Evolutionary conservation across 2,329 filamentous ascomycete species (phyloP), one percentile per base, ranked within the genome.

Genomic region (Basipetospora sp.): DNA sequence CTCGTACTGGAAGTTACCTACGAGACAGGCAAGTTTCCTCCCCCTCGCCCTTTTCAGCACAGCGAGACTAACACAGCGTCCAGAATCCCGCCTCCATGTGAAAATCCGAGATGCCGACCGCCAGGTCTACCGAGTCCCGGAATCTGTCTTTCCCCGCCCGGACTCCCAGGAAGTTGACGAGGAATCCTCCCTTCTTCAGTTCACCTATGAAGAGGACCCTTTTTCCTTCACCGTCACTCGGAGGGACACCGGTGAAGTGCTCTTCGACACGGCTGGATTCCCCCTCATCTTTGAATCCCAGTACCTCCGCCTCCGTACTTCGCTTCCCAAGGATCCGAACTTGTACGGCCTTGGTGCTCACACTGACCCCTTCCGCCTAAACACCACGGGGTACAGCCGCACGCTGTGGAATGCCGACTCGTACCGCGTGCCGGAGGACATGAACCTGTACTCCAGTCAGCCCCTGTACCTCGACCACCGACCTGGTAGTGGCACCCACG

Each of bases 341-440:
- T 58, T 87, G 6, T 87, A 87, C 52, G 81, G 81, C 2, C 64
- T 86, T 4, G 81, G 81, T 25, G 81, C 86, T 55, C 76, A 83
- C 51, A 75, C 69, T 2, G 80, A 84, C 46, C 62, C 71, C 6
- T 72, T 82, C 50, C 67, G 67, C 32, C 59, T 84, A 38, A 72
- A 73, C 41, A 78, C 70, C 1, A 73, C 66, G 20, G 68, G 78
- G 52, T 82, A 82, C 52, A 75, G 71, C 25, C 71, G 80, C 28
- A 80, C 77, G 0, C 51, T 83, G 3, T 81, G 76, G 70, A 73
- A 71, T 30, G 65, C 75, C 18, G 79, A 83, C 54, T 61, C 76
- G 0, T 78, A 74, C 43, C 53, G 56, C 3, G 60, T 74, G 1
- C 77, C 77, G 0, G 53, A 59, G 2, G 69, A 69, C 4, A 63